These are phyloP conservation scores for Parsonsia alboflavescens DNA, from an alignment of 257 asterid genomes.

Conservation along the genomic window DNA sequence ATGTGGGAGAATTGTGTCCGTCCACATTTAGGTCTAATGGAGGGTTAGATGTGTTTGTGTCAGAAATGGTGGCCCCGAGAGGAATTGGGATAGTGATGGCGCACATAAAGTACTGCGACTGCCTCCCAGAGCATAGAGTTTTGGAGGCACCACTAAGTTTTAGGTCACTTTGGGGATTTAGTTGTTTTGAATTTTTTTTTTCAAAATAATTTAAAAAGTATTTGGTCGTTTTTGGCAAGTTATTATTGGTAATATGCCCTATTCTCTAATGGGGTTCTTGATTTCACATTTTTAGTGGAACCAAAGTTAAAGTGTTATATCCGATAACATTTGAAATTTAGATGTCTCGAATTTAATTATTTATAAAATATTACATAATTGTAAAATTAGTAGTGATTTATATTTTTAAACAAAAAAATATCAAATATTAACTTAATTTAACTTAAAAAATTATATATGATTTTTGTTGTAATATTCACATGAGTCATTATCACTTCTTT, in stretches of 20 bases:
- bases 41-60: conserved; percentile 24
- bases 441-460: no score
- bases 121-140: background rate
- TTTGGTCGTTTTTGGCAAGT: background rate
- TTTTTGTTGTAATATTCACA: no score
- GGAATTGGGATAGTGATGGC: background rate
- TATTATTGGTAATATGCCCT: background rate
- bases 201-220: no score
- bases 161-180: background rate
- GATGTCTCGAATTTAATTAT: no score
- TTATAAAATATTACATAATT: no score
- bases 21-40: conserved; percentile 22
- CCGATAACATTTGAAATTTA: no score
- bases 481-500: no score
- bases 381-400: no score
- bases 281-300: background rate
- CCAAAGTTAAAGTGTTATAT: no score
- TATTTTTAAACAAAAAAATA: no score
- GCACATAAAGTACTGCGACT: background rate
- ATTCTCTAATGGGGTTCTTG: background rate
- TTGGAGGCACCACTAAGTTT: background rate
- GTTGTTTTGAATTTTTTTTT: background rate
- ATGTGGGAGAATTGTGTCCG: conserved; percentile 33
- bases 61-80: background rate
- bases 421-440: no score